phyloP scores from a whole-genome alignment of 1,284 basidiomycete species.

The Austroboletus novae-zelandiae region DNA sequence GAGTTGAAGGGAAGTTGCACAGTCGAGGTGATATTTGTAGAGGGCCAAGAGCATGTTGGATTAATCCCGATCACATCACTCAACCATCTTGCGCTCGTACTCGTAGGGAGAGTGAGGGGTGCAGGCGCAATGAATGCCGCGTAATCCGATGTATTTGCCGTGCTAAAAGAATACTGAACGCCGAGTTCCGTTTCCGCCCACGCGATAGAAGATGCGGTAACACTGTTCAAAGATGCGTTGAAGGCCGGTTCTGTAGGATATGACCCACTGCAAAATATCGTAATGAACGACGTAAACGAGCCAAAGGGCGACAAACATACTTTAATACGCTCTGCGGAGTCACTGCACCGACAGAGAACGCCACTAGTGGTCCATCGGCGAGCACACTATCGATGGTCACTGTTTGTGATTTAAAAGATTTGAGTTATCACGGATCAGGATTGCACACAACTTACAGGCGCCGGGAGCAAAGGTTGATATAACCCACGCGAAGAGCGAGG shows the following conservation, averaged over 20 bases:
- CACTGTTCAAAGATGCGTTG: slow-evolving; percentile 11
- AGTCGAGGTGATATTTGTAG: slow-evolving; percentile 24
- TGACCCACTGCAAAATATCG: slow-evolving; percentile 10
- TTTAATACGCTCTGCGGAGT: slow-evolving; percentile 24
- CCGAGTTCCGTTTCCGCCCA: slow-evolving; percentile 27
- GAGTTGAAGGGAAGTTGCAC: slow-evolving; percentile 16
- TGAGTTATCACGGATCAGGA: not conserved
- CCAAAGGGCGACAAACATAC: slow-evolving; percentile 3
- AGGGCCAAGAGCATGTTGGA: slow-evolving; percentile 26
- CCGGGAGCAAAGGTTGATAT: slow-evolving; percentile 24
- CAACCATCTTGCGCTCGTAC: slow-evolving; percentile 27
- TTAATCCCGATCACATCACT: slow-evolving; percentile 28
- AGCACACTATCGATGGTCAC: slow-evolving; percentile 25
- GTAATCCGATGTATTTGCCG: slow-evolving; percentile 13
- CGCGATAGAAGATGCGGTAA: slow-evolving; percentile 15
- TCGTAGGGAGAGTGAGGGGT: slow-evolving; percentile 15
- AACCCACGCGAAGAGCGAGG: slow-evolving; percentile 20
- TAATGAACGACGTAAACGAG: not conserved
- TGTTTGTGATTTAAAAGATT: not conserved
- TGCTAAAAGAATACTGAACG: slow-evolving; percentile 23
- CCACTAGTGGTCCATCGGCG: slow-evolving; percentile 20
- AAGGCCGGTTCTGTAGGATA: not conserved
- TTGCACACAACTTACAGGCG: slow-evolving; percentile 17
- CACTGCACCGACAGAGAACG: slow-evolving; percentile 25
- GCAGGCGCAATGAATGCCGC: slow-evolving; percentile 18